Evolutionary conservation across 345 rosid species (phyloP).

Genomic region (Lagerstroemia speciosa): DNA sequence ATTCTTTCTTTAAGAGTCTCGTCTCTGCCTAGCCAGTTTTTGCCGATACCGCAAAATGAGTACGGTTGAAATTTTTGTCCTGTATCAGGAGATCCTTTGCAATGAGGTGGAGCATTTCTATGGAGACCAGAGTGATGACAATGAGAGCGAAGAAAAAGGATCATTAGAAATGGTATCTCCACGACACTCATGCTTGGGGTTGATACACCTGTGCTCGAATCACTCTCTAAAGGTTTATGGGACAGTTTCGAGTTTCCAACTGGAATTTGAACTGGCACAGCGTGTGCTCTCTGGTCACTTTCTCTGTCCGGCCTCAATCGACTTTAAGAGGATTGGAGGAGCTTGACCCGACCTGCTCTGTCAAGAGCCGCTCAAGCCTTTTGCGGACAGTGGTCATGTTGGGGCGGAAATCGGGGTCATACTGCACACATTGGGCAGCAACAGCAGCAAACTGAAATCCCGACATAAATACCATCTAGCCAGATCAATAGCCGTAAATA

Average conservation of each 20-base stretch:
- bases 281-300: background rate
- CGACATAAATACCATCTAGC: background rate
- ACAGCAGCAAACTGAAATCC: constrained; percentile 75
- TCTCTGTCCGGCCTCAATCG: no score
- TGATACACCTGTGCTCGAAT: no score
- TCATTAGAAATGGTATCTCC: no score
- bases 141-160: constrained; percentile 32
- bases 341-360: background rate
- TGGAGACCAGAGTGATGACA: constrained; percentile 33
- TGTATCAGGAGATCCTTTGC: constrained; percentile 40
- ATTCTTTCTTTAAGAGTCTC: background rate
- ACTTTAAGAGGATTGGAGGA: background rate
- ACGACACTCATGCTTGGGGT: no score
- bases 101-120: constrained; percentile 35
- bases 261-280: background rate
- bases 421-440: constrained; percentile 91
- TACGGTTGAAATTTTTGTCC: background rate
- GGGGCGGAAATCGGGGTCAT: constrained; percentile 90
- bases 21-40: background rate
- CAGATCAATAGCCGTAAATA: background rate
- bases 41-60: constrained; percentile 6
- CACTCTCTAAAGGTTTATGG: no score
- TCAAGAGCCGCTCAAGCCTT: constrained; percentile 81
- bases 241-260: no score
- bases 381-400: constrained; percentile 96